Base-by-base conservation (phyloP, 352 stramenopile species). In the Globisporangium cylindrosporum region DNA sequence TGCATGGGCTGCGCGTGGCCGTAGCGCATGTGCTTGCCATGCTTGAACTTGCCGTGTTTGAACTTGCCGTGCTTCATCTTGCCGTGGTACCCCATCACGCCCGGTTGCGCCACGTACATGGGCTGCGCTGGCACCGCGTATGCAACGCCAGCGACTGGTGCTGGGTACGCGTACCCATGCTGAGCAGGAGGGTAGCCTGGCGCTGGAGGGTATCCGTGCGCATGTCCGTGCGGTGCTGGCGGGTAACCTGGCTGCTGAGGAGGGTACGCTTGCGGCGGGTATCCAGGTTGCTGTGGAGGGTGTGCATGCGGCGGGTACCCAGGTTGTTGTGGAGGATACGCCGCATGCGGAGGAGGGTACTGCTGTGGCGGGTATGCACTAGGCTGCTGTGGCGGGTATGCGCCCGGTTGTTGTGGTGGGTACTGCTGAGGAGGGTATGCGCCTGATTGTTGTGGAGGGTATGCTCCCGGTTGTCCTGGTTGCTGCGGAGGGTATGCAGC, bases 41-140 rank as follows among this genome's bases (percentile, higher is more conserved):
- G 48, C 36, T 73, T 70, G 36, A 66, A 62, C 46, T 71, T 71
- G 25, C 34, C 29, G 49, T 57, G 25, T 14, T 70, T 64, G 61
- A 62, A 70, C 25, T 70, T 75, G 69, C 64, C 63, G 55, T 73
- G 64, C 43, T 75, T 72, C 53, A 71, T 67, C 61, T 78, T 75
- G 62, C 70, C 70, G 57, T 75, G 69, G 41, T 78, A 67, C 34
- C 48, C 58, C 55, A 69, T 51, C 18, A 78, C 70, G 48, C 72
- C 69, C 32, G 67, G 70, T 54, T 78, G 71, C 32, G 68, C 71
- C 25, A 74, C 68, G 60, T 76, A 76, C 63, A 64, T 36, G 3
- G 71, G 71, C 63, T 76, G 71, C 36, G 67, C 62, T 10, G 60
- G 61, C 18, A 25, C 54, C 2, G 55, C 69, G 38, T 14, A 22